Evolutionary conservation across 2,329 filamentous ascomycete genomes (phyloP), one percentile per base, ranked within the genome.

Genomic region (Diaporthe capsici): DNA sequence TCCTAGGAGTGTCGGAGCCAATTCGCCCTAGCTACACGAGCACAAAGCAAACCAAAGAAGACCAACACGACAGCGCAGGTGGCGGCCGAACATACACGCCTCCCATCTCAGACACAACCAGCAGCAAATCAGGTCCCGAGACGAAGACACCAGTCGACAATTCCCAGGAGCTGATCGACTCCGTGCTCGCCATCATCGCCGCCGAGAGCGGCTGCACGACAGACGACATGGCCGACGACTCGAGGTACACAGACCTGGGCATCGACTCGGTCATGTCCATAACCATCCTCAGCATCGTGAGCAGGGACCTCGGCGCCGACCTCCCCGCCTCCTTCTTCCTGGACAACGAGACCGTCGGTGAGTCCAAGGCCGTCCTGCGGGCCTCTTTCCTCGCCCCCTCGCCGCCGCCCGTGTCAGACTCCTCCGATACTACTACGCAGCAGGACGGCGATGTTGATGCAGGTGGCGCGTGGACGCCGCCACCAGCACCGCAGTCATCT

Each of bases 241-340:
- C 55, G 28, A 31, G 28, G 17, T 58, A 58, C 55, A 37, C 55
- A 4, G 55, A 58, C 28, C 55, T 58, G 28, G 55, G 55, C 0
- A 58, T 58, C 55, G 55, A 58, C 28, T 58, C 55, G 7, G 55
- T 58, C 55, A 58, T 58, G 28, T 31, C 55, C 28, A 58, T 58
- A 31, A 58, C 28, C 28, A 58, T 58, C 31, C 28, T 58, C 5
- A 31, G 25, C 25, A 58, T 34, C 15, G 25, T n/a, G 55, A 17
- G 25, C 17, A 58, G 55, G 25, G 6, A 58, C 28, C 25, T 31
- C 5, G 20, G 28, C 55, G 15, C 37, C 28, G 25, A 58, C 28
- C 55, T 58, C 0, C 55, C 55, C 5, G 55, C 55, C 6, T 31
- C 55, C 28, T 58, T 58, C 31, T 58, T 58, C 55, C 55, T 58